Evolutionary conservation across 2,329 filamentous ascomycete species (phyloP), one percentile per base, ranked within the genome.

Genomic region (Aspergillus neoniger): DNA sequence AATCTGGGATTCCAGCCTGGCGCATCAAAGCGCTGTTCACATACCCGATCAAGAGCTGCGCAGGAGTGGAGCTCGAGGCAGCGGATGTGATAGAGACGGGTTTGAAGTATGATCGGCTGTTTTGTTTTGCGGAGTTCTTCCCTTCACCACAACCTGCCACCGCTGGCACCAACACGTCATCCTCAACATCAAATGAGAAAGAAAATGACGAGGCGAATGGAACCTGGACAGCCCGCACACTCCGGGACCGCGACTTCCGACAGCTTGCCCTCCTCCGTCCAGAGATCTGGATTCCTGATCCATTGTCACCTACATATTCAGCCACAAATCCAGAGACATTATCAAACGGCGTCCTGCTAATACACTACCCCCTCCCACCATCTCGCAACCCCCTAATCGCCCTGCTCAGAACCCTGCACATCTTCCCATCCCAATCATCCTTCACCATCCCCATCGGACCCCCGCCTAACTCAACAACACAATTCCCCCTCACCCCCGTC

Each of bases 11-110:
- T 9, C 73, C 76, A 21, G 74, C 74, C 59, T 82, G 81, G 76
- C 76, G 75, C 38, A 78, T 89, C 51, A 88, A 91, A 74, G 90
- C 89, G 58, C 80, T 96, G 55, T 88, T 88, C 78, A 84, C 92
- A 61, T 94, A 95, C 74, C 92, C 93, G 0, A 79, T 96, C 74
- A 94, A 96, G 78, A 91, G 90, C 59, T 96, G 92, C 74, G 81
- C 80, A 58, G 90, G 89, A 28, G 86, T 96, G 57, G 91, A 95
- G 76, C 76, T 96, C 50, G 78, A 84, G 55, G 79, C 82, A 62
- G 85, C 85, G 61, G 83, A 85, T 57, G 82, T 95, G 15, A 77
- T 91, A 49, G 79, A 85, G 5, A 86, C 85, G 2, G 92, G 92
- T 2, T 81, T 96, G 59, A 85, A 89, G 72, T 90, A 89, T 74